These are phyloP conservation scores for Starmerella floris DNA, from an alignment of 805 yeast genomes.

Conservation along the genomic window DNA sequence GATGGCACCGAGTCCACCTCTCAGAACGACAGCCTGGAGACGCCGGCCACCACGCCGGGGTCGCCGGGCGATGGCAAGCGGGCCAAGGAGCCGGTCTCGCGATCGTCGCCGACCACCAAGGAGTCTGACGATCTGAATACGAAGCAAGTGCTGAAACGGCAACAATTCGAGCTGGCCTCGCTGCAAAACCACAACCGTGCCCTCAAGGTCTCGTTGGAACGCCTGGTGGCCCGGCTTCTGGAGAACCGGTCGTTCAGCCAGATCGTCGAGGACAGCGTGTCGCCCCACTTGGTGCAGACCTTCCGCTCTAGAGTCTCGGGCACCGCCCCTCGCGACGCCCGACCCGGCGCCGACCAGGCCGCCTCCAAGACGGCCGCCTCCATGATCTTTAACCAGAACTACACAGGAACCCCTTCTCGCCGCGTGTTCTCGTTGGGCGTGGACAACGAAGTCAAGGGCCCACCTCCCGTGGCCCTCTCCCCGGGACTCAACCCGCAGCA, in stretches of 20 bases:
- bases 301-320: slow-evolving; percentile 8
- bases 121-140: neutral
- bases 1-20: slow-evolving; percentile 12
- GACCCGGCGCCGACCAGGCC: neutral
- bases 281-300: slow-evolving; percentile 11
- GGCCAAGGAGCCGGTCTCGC: too few relatives aligned
- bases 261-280: slow-evolving; percentile 21
- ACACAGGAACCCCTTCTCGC: slow-evolving; percentile 12
- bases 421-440: slow-evolving; percentile 20
- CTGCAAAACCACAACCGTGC: slow-evolving; percentile 26
- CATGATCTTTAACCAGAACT: slow-evolving; percentile 16
- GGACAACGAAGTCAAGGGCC: slow-evolving; percentile 11
- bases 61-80: neutral
- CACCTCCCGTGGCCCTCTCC: neutral
- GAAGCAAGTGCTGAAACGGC: slow-evolving; percentile 12
- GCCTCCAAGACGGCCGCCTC: slow-evolving; percentile 7
- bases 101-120: too few relatives aligned
- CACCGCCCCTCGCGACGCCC: neutral
- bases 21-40: neutral
- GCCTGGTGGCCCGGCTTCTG: slow-evolving; percentile 27
- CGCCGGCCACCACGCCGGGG: neutral
- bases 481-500: neutral
- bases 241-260: slow-evolving; percentile 24
- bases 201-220: slow-evolving; percentile 25
- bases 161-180: slow-evolving; percentile 23